Evolutionary conservation across 176 grass and related monocot species (phyloP), one percentile per base, ranked within the genome.

Genomic region (Oryza punctata): DNA sequence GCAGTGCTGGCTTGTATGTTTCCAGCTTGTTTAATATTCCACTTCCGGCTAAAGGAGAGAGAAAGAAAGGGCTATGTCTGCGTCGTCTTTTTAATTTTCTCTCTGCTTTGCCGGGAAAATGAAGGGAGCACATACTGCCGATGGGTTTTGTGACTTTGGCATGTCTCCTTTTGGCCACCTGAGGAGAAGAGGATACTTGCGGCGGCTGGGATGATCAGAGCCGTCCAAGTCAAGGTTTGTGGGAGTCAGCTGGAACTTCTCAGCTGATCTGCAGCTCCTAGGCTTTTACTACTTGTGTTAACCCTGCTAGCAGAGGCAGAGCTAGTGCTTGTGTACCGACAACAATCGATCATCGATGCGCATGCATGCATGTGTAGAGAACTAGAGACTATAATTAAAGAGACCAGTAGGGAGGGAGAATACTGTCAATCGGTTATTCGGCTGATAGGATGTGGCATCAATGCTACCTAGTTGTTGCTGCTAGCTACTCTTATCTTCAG

Each of bases 11-110:
- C 54, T 77, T 85, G 57, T 59, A 77, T 60, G 59, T 72, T 90
- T 59, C 57, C 74, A 75, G 35, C 79, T 72, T 78, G 72, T 90
- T 90, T 86, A 86, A 82, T 86, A 90, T 86, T 86, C 88, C 88
- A 86, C 83, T 90, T 90, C 83, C 88, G 15, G 57, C 11, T 4
- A 60, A 86, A 78, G 78, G 54, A 82, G 7, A 38, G 37, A 38
- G 33, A 38, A 41, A 41, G 87, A 45, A 69, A 32, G 12, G 12
- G 24, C 40, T 12, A 10, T 12, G 4, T 37, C 74, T 25, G 32
- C 18, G 2, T 15, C 28, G 26, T 8, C 72, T 19, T n/a, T n/a
- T 38, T 38, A 38, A 38, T 77, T 57, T 29, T 71, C 30, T 47
- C 12, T 32, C 6, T 71, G n/a, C 41, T 75, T 66, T 45, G 37